A percentile compares a stretch with the other conserved stretches of the same genome.
phyloP scores from a whole-genome alignment of 176 grass and related monocot genomes.

The Oryza officinalis region DNA sequence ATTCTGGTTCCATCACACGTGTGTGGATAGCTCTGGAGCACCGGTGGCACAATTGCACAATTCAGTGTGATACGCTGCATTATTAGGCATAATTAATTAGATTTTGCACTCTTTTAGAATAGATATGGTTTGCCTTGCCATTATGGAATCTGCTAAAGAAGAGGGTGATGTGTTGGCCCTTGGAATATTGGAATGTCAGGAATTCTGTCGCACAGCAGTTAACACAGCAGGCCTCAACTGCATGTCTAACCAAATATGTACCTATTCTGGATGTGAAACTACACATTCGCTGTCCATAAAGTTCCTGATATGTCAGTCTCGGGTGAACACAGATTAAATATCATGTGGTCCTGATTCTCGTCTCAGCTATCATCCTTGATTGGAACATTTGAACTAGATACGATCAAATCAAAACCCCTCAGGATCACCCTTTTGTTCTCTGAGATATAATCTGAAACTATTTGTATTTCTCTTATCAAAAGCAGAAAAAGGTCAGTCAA shows the following conservation, averaged over 20 bases:
- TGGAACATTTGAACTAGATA: background rate
- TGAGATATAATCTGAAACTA: background rate
- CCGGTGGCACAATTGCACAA: background rate
- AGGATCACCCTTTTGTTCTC: background rate
- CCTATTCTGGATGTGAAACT: constrained; percentile 12
- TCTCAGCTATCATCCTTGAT: constrained; percentile 16
- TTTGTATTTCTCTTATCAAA: background rate
- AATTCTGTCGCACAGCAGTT: constrained; percentile 7
- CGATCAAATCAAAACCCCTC: background rate
- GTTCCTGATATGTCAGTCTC: background rate
- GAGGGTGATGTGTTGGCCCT: background rate
- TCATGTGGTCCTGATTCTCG: constrained; percentile 1
- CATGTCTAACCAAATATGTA: background rate
- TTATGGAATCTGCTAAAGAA: constrained; percentile 23
- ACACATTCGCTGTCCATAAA: background rate
- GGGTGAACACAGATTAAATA: background rate
- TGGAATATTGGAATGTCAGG: background rate
- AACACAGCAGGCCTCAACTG: background rate
- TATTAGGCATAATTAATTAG: constrained; percentile 12
- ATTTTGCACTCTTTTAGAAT: constrained; percentile 1
- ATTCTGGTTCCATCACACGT: constrained; percentile 13
- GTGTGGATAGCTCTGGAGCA: constrained; percentile 1
- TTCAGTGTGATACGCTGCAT: constrained; percentile 13
- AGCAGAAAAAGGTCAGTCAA: background rate
- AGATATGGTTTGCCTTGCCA: constrained; percentile 21